Evolutionary conservation across 2,329 filamentous ascomycete species (phyloP).

Genomic region (Sclerotiophoma versabilis): DNA sequence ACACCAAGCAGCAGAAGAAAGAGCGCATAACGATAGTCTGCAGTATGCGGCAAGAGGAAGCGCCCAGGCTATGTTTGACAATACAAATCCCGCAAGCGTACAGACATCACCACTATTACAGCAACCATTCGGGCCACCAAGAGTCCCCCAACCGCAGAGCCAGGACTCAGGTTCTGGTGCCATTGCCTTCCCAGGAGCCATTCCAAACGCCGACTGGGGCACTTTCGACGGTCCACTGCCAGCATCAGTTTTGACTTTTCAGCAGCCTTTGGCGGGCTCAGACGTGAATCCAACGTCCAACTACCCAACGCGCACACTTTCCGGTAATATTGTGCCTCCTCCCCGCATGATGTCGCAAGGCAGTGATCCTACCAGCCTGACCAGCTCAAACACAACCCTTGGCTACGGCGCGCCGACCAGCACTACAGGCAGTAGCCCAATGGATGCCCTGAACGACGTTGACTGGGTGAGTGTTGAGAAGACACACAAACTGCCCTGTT

Average conservation of each 20-base stretch:
- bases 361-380: constrained; percentile 3
- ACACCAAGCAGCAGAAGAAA: constrained; percentile 18
- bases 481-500: too few species aligned
- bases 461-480: constrained; percentile 65
- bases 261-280: constrained; percentile 5
- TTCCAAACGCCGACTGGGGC: constrained; percentile 38
- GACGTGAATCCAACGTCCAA: constrained; percentile 11
- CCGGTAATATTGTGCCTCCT: not conserved
- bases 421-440: constrained; percentile 25
- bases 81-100: not conserved
- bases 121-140: not conserved
- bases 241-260: constrained; percentile 1
- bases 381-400: not conserved
- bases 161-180: not conserved
- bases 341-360: not conserved
- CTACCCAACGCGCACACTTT: not conserved
- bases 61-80: constrained; percentile 1
- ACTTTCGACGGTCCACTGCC: constrained; percentile 25
- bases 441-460: constrained; percentile 58
- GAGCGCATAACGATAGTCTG: constrained; percentile 3
- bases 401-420: not conserved
- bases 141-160: constrained; percentile 2
- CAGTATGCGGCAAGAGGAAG: constrained; percentile 4
- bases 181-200: constrained; percentile 29
- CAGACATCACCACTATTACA: constrained; percentile 13